These are phyloP conservation scores for Prunus mongolica DNA, from an alignment of 306 rosid genomes.

Conservation along the genomic window DNA sequence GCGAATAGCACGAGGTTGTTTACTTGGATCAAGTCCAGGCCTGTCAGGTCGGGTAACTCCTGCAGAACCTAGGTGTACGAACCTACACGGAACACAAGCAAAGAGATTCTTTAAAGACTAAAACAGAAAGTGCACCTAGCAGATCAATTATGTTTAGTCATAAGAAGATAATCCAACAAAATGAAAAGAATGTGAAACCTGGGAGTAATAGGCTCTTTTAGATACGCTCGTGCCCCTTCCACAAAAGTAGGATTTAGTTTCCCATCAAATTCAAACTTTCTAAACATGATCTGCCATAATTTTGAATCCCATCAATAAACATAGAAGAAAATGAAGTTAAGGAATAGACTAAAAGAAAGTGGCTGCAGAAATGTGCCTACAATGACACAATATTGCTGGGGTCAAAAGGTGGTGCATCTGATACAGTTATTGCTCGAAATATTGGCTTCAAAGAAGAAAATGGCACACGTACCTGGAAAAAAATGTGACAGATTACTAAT, in stretches of 20 bases:
- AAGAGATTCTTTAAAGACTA: neutral
- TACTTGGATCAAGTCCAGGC: constrained; percentile 91
- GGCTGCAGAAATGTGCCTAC: constrained; percentile 61
- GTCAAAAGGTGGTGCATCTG: constrained; percentile 83
- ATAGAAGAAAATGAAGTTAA: constrained; percentile 21
- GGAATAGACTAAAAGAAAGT: constrained; percentile 16
- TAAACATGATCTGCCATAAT: constrained; percentile 83
- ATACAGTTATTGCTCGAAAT: constrained; percentile 72
- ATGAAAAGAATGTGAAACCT: constrained; percentile 40
- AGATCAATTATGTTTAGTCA: neutral
- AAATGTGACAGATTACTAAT: neutral
- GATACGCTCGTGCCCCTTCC: constrained; percentile 69
- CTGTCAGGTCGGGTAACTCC: constrained; percentile 95
- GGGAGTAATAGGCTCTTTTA: constrained; percentile 71
- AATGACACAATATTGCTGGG: constrained; percentile 58
- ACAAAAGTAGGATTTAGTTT: constrained; percentile 72
- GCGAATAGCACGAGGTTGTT: constrained; percentile 93
- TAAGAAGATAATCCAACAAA: neutral
- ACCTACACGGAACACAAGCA: constrained; percentile 43
- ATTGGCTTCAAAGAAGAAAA: constrained; percentile 83
- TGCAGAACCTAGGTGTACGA: constrained; percentile 87
- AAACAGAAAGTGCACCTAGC: neutral
- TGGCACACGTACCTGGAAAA: constrained; percentile 57
- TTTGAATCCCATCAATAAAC: constrained; percentile 20
- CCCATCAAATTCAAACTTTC: constrained; percentile 95